Evolutionary conservation across 441 rosid genomes (phyloP).

Genomic region (Brassica hybrid): DNA sequence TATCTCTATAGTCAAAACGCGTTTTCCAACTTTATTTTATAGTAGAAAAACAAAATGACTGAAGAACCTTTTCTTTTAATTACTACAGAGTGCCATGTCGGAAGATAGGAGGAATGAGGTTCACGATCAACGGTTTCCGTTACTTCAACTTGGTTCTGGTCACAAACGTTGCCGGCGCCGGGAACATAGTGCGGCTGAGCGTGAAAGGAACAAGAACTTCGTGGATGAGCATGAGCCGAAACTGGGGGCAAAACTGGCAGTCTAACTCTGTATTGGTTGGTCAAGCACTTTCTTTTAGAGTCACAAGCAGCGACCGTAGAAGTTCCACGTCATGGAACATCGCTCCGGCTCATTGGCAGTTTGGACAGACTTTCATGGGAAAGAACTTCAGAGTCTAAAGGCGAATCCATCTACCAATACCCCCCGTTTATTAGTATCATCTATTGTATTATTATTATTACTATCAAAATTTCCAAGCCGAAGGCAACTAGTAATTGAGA

Average conservation of each 20-base stretch:
- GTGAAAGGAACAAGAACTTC: slow-evolving; percentile 50
- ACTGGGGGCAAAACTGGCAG: slow-evolving; percentile 63
- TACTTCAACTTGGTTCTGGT: slow-evolving; percentile 55
- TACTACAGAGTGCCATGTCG: slow-evolving; percentile 53
- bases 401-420: slow-evolving; percentile 5
- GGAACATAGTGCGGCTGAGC: slow-evolving; percentile 45
- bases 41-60: not conserved
- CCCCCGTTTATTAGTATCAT: slow-evolving; percentile 1
- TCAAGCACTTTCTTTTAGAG: slow-evolving; percentile 54
- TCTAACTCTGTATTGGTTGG: slow-evolving; percentile 52
- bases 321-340: slow-evolving; percentile 56
- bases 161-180: slow-evolving; percentile 54
- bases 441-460: not conserved
- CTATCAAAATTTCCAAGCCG: slow-evolving; percentile 27
- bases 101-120: slow-evolving; percentile 53
- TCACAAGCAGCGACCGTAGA: slow-evolving; percentile 53
- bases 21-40: not conserved
- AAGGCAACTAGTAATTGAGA: slow-evolving; percentile 35
- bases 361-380: slow-evolving; percentile 54
- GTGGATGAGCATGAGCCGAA: slow-evolving; percentile 54
- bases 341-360: slow-evolving; percentile 53
- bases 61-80: not conserved
- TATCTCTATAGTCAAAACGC: slow-evolving; percentile 31
- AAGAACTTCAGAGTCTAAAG: slow-evolving; percentile 53
- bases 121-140: slow-evolving; percentile 54